These are phyloP conservation scores for Colletotrichum spinosum DNA, from an alignment of 2,329 filamentous ascomycete species.

Conservation along the genomic window DNA sequence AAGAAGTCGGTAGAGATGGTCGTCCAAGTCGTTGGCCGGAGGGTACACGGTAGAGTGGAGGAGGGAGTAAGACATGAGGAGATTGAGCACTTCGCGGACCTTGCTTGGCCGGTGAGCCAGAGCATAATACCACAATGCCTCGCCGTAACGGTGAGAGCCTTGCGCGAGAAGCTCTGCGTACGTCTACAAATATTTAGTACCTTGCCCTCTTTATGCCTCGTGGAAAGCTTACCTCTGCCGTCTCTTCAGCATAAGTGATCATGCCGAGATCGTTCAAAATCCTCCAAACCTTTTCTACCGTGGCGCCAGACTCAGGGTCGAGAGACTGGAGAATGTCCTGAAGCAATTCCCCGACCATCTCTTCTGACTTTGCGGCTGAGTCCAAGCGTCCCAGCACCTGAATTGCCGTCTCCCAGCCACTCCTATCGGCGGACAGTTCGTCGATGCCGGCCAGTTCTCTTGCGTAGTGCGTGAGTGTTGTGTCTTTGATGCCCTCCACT, in stretches of 20 bases:
- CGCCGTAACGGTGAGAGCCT: constrained; percentile 82
- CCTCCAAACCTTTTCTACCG: constrained; percentile 84
- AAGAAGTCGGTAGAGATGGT: constrained; percentile 76
- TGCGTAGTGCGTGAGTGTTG: constrained; percentile 82
- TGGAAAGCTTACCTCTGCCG: constrained; percentile 76
- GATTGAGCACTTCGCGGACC: constrained; percentile 86
- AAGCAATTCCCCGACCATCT: constrained; percentile 80
- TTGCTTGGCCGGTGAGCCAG: constrained; percentile 83
- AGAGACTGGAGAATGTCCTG: constrained; percentile 70
- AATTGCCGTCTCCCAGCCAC: constrained; percentile 92
- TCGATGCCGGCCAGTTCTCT: constrained; percentile 70
- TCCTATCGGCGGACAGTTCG: constrained; percentile 60
- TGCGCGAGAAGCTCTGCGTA: constrained; percentile 84
- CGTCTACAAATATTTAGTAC: constrained; percentile 64
- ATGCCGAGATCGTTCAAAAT: constrained; percentile 84
- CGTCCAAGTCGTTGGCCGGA: constrained; percentile 76
- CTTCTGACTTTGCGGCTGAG: constrained; percentile 75
- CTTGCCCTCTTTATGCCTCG: background rate
- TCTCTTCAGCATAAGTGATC: constrained; percentile 80
- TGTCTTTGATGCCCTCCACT: constrained; percentile 78
- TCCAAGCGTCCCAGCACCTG: constrained; percentile 86
- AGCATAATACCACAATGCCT: constrained; percentile 91
- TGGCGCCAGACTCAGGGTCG: constrained; percentile 74
- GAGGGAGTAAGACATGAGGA: constrained; percentile 88
- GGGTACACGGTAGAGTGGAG: constrained; percentile 88